phyloP scores from a whole-genome alignment of 805 yeast species.

The Pichia ethanolica region DNA sequence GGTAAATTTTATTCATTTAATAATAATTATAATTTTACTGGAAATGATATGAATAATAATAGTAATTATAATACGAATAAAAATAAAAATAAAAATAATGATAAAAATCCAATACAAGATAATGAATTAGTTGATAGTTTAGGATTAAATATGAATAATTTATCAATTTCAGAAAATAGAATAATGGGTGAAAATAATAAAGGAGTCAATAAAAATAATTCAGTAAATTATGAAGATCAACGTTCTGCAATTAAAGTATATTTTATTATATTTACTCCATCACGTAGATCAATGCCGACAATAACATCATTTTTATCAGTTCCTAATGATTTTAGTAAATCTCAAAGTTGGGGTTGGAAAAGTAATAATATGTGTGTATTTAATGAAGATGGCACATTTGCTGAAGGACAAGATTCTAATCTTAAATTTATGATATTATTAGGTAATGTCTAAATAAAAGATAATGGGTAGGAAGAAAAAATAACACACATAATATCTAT shows the following conservation, averaged over 20 bases:
- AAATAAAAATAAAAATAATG: too few relatives aligned
- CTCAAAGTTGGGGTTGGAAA: slow-evolving; percentile 61
- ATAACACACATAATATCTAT: not conserved
- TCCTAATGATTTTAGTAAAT: slow-evolving; percentile 44
- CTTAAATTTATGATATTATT: slow-evolving; percentile 43
- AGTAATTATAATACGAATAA: too few relatives aligned
- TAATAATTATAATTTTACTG: too few relatives aligned
- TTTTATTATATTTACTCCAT: slow-evolving; percentile 48
- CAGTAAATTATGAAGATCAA: slow-evolving; percentile 35
- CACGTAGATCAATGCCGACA: slow-evolving; percentile 36
- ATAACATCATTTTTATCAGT: slow-evolving; percentile 47
- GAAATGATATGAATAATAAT: too few relatives aligned
- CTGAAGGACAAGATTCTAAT: slow-evolving; percentile 36
- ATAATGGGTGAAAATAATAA: not conserved
- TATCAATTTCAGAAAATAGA: slow-evolving; percentile 14
- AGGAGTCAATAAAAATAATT: not conserved
- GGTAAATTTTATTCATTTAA: not conserved
- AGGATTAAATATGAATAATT: slow-evolving; percentile 14
- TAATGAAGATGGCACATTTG: slow-evolving; percentile 40
- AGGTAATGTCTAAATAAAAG: slow-evolving; percentile 32
- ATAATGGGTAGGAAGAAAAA: not conserved
- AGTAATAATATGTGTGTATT: slow-evolving; percentile 46
- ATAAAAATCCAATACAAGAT: too few relatives aligned
- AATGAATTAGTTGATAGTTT: slow-evolving; percentile 16
- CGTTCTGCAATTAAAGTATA: slow-evolving; percentile 40